A percentile compares a stretch with the other conserved stretches of the same genome.
These are phyloP conservation scores for Alternaria metachromatica DNA, from an alignment of 2,329 filamentous ascomycete species.

Conservation along the genomic window DNA sequence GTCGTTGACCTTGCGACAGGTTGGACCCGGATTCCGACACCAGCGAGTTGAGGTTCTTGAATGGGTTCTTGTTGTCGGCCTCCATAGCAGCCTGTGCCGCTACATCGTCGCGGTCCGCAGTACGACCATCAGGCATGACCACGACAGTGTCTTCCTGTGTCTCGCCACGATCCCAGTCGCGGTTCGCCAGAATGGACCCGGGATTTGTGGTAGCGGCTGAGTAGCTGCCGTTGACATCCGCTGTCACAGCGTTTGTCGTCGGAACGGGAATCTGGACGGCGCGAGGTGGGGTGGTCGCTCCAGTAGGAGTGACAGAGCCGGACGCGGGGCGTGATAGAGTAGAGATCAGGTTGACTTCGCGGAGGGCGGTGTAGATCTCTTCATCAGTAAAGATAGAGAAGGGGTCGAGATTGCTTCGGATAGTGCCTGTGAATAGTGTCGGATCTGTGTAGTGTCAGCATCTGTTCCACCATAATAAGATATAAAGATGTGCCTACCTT, in stretches of 20 bases:
- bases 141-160: constrained; percentile 40
- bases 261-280: constrained; percentile 45
- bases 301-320: constrained; percentile 28
- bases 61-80: constrained; percentile 89
- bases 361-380: constrained; percentile 84
- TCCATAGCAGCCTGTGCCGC: constrained; percentile 43
- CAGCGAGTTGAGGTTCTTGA: constrained; percentile 81
- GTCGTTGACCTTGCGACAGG: constrained; percentile 92
- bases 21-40: constrained; percentile 93
- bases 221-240: constrained; percentile 37
- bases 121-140: constrained; percentile 36
- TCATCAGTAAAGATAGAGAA: constrained; percentile 89
- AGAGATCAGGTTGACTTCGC: constrained; percentile 84
- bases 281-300: constrained; percentile 25
- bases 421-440: constrained; percentile 90
- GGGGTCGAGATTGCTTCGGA: constrained; percentile 90
- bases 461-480: background rate
- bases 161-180: constrained; percentile 37
- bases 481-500: constrained; percentile 53
- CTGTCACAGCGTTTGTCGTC: constrained; percentile 29
- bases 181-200: constrained; percentile 38
- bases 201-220: constrained; percentile 43
- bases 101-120: constrained; percentile 35
- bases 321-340: constrained; percentile 50
- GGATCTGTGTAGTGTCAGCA: constrained; percentile 64